phyloP scores from a whole-genome alignment of 139 green algal species.

The Pseudopediastrum boryanum region DNA sequence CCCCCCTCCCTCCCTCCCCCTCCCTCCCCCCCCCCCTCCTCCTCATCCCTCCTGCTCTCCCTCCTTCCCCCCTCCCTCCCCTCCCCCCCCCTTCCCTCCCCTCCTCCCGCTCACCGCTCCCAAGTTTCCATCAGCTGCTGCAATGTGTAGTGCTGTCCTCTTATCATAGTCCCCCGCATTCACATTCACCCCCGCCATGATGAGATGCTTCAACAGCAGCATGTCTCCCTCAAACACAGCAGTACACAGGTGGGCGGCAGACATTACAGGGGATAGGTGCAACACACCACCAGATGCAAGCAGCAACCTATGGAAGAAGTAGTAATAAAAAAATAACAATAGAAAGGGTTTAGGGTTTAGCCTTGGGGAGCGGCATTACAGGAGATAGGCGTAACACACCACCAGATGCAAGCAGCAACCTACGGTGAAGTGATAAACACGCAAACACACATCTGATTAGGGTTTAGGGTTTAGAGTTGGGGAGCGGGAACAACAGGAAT shows the following conservation, averaged over 20 bases:
- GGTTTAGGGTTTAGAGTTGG: too few species aligned
- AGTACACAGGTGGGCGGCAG: slow-evolving; percentile 46
- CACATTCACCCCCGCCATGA: slow-evolving; percentile 3
- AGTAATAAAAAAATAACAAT: too few species aligned
- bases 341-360: too few species aligned
- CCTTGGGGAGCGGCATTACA: too few species aligned
- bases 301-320: too few species aligned
- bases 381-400: slow-evolving; percentile 16
- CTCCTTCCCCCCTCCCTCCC: too few species aligned
- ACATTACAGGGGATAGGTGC: not conserved
- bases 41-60: too few species aligned
- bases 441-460: too few species aligned
- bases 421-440: too few species aligned
- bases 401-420: slow-evolving; percentile 34
- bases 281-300: slow-evolving; percentile 32
- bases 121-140: slow-evolving; percentile 27
- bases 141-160: slow-evolving; percentile 24
- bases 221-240: slow-evolving; percentile 46
- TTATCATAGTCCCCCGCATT: slow-evolving; percentile 24
- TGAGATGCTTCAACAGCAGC: slow-evolving; percentile 13
- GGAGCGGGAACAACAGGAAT: slow-evolving; percentile 13
- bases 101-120: slow-evolving; percentile 1
- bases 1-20: too few species aligned
- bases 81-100: too few species aligned
- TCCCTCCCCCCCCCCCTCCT: too few species aligned